These are phyloP conservation scores for Paramecium sonneborni DNA, from an alignment of 73 alveolate genomes.

Conservation along the genomic window DNA sequence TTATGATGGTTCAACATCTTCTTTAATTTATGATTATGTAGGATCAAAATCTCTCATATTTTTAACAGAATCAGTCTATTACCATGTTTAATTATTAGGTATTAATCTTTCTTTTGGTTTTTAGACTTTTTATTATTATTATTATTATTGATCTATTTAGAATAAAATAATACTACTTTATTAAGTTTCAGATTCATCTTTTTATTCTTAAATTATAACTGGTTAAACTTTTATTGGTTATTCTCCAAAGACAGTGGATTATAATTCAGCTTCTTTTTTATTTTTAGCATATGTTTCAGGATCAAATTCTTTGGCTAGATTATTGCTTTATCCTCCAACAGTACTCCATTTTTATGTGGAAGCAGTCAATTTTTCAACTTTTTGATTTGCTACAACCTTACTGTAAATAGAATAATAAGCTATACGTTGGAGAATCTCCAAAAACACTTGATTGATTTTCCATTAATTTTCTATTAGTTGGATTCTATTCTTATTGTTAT, in stretches of 20 bases:
- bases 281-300: constrained; percentile 50
- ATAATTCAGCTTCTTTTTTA: constrained; percentile 39
- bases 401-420: not conserved
- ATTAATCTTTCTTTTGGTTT: constrained; percentile 50
- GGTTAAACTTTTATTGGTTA: not conserved
- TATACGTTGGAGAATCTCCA: constrained; percentile 46
- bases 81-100: constrained; percentile 52
- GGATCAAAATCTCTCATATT: constrained; percentile 48
- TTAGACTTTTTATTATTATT: not conserved
- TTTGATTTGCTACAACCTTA: not conserved
- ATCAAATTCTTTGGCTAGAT: constrained; percentile 30
- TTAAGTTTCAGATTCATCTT: constrained; percentile 14
- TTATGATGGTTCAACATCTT: not conserved
- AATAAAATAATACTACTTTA: not conserved
- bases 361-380: constrained; percentile 47
- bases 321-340: constrained; percentile 24
- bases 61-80: constrained; percentile 49
- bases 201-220: not conserved
- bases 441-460: constrained; percentile 25
- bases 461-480: not conserved
- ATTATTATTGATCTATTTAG: not conserved
- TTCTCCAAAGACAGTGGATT: constrained; percentile 43
- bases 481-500: constrained; percentile 26
- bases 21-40: not conserved
- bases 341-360: constrained; percentile 50